These are phyloP conservation scores for Ilyonectria mors-panacis DNA, from an alignment of 2,329 filamentous ascomycete genomes.

Conservation along the genomic window DNA sequence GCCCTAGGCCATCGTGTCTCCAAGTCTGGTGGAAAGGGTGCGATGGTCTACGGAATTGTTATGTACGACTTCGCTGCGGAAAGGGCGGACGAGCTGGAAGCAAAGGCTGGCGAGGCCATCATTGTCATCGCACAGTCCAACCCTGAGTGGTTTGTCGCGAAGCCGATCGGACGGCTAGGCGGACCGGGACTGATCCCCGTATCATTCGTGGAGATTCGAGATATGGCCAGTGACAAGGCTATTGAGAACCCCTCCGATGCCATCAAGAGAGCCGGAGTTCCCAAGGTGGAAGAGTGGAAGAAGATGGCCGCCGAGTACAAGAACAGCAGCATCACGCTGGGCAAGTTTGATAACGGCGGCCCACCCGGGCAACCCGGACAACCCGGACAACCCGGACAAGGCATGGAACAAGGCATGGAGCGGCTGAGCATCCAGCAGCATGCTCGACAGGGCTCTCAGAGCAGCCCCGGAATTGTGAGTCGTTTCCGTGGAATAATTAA, in stretches of 20 bases:
- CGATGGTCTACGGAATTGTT: slow-evolving; percentile 97
- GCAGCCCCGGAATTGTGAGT: slow-evolving; percentile 47
- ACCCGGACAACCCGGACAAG: slow-evolving; percentile 55
- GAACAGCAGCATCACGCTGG: slow-evolving; percentile 97
- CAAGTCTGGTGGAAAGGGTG: slow-evolving; percentile 72
- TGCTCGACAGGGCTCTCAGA: slow-evolving; percentile 47
- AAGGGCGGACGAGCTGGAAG: slow-evolving; percentile 94
- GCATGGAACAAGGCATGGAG: slow-evolving; percentile 80
- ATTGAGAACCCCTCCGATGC: slow-evolving; percentile 88
- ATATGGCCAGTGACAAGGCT: slow-evolving; percentile 89
- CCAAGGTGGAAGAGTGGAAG: slow-evolving; percentile 98
- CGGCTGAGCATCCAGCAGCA: slow-evolving; percentile 79
- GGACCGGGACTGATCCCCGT: slow-evolving; percentile 96
- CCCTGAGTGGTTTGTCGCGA: slow-evolving; percentile 98
- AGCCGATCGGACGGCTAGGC: slow-evolving; percentile 97
- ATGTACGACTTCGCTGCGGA: slow-evolving; percentile 98
- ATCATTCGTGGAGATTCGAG: slow-evolving; percentile 95
- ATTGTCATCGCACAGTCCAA: slow-evolving; percentile 99
- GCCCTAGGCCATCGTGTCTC: slow-evolving; percentile 62
- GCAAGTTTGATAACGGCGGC: slow-evolving; percentile 80
- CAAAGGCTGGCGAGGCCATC: slow-evolving; percentile 94
- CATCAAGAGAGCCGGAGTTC: slow-evolving; percentile 89
- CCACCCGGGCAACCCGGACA: slow-evolving; percentile 47
- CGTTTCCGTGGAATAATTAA: not conserved
- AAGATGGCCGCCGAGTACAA: slow-evolving; percentile 99